A percentile compares a stretch with the other conserved stretches of the same genome.
Evolutionary conservation across 805 yeast species (phyloP).

Genomic region (Pichia nakasei): DNA sequence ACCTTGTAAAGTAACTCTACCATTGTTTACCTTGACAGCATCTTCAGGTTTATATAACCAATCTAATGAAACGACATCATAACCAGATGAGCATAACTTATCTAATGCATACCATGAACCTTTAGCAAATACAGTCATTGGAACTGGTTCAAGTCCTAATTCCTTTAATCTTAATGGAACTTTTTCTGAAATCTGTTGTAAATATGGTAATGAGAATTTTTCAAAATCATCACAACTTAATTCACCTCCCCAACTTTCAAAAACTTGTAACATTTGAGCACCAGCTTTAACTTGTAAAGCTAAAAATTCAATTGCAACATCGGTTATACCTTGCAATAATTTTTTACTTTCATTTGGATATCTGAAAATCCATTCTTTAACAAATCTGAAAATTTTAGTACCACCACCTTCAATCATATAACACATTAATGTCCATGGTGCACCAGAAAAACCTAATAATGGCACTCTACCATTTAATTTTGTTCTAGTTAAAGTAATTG

Average conservation of each 20-base stretch:
- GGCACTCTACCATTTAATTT: slow-evolving; percentile 89
- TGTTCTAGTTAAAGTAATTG: slow-evolving; percentile 84
- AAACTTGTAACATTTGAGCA: slow-evolving; percentile 95
- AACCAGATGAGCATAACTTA: slow-evolving; percentile 70
- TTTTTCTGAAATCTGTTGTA: slow-evolving; percentile 61
- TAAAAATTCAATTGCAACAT: slow-evolving; percentile 83
- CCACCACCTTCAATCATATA: slow-evolving; percentile 99
- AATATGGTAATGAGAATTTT: slow-evolving; percentile 83
- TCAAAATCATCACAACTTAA: slow-evolving; percentile 82
- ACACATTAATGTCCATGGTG: slow-evolving; percentile 95
- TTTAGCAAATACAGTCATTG: slow-evolving; percentile 86
- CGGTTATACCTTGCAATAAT: slow-evolving; percentile 70
- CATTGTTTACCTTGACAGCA: slow-evolving; percentile 66
- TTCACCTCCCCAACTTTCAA: slow-evolving; percentile 98
- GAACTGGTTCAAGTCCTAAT: slow-evolving; percentile 69
- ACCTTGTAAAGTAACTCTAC: slow-evolving; percentile 84
- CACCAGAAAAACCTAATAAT: slow-evolving; percentile 90
- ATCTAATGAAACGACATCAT: slow-evolving; percentile 84
- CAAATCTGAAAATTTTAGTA: slow-evolving; percentile 81
- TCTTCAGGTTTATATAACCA: slow-evolving; percentile 83
- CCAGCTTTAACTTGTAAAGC: slow-evolving; percentile 96
- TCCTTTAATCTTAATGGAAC: slow-evolving; percentile 64
- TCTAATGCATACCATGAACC: slow-evolving; percentile 97
- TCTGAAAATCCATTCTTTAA: slow-evolving; percentile 85
- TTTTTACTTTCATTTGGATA: slow-evolving; percentile 64